Evolutionary conservation across 2,329 filamentous ascomycete species (phyloP), one percentile per base, ranked within the genome.

Genomic region (Blastomyces percursus): DNA sequence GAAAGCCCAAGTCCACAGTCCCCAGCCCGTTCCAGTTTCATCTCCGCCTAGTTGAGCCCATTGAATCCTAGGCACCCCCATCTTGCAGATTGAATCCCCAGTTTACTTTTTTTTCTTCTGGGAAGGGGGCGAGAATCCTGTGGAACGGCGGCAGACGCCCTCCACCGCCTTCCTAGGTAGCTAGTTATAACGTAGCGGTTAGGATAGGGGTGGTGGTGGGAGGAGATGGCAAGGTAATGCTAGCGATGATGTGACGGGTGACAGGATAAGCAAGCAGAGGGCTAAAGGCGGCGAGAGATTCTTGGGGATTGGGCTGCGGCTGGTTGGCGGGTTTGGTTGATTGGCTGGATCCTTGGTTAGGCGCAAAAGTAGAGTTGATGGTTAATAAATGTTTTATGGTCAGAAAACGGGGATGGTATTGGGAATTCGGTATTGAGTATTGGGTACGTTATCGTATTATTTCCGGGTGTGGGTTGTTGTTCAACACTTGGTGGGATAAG

Each of bases 21-120:
- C 21, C 21, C 46, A 30, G 14, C 24, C 27, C 24, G 68, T 73
- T 65, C 32, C 11, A 24, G 35, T 38, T 40, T 27, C 35, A 57
- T 57, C n/a, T 42, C 21, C 21, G n/a, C 12, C 21, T 42, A 24
- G 55, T 24, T 24, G 16, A 24, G 9, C 9, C 27, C 16, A n/a
- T 35, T 8, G 27, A 52, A 8, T 30, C 14, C 50, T 30, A 30
- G 24, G 50, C 50, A 19, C 51, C 51, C 51, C 27, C 27, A 27
- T 11, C 16, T 51, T 19, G 27, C 16, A 30, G 51, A n/a, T 32
- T 27, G 19, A 11, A n/a, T 54, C 30, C 27, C 30, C 35, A 4
- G 19, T 54, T 54, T 54, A 8, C 16, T n/a, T 54, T 54, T 54
- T 54, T 16, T 35, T 54, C 14, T 11, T 11, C 2, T 2, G 1